Percentiles rank a stretch among this genome's conserved stretches.
Evolutionary conservation across 2,329 filamentous ascomycete species (phyloP).

Genomic region (Neofusicoccum ribis): DNA sequence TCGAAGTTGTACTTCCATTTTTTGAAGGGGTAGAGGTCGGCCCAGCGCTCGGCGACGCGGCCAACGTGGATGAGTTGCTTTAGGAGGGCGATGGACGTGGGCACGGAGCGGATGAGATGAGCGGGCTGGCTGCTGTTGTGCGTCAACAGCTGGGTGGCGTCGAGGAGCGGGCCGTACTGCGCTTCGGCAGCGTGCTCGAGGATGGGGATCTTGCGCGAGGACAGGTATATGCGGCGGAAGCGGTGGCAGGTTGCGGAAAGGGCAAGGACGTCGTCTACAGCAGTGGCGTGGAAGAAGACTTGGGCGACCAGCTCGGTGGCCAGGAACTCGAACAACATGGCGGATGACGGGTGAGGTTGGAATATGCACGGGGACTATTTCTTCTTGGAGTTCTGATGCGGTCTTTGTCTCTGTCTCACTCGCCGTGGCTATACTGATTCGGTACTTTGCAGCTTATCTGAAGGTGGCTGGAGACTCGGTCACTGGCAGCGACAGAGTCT

Average conservation of each 20-base stretch:
- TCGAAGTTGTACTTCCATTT: constrained; percentile 62
- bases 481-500: constrained; percentile 1
- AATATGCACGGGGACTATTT: not conserved
- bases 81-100: constrained; percentile 57
- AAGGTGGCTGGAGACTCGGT: constrained; percentile 5
- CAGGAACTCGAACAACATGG: constrained; percentile 57
- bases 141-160: constrained; percentile 61
- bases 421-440: not conserved
- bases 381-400: not conserved
- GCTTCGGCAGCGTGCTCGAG: constrained; percentile 54
- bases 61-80: constrained; percentile 57
- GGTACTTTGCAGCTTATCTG: constrained; percentile 12
- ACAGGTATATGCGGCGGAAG: constrained; percentile 53
- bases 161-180: constrained; percentile 59
- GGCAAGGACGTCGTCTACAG: constrained; percentile 55
- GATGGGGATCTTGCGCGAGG: constrained; percentile 56
- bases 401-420: constrained; percentile 9
- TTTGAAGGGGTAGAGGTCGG: constrained; percentile 62
- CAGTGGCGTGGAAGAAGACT: constrained; percentile 55
- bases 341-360: constrained; percentile 22
- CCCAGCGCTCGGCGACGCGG: constrained; percentile 57
- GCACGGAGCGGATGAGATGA: constrained; percentile 54
- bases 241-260: constrained; percentile 57
- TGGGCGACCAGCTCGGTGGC: constrained; percentile 61
- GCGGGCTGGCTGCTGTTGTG: constrained; percentile 61